Evolutionary conservation across 129 eudicot species (phyloP).

Genomic region (Gnaphalium uliginosum): DNA sequence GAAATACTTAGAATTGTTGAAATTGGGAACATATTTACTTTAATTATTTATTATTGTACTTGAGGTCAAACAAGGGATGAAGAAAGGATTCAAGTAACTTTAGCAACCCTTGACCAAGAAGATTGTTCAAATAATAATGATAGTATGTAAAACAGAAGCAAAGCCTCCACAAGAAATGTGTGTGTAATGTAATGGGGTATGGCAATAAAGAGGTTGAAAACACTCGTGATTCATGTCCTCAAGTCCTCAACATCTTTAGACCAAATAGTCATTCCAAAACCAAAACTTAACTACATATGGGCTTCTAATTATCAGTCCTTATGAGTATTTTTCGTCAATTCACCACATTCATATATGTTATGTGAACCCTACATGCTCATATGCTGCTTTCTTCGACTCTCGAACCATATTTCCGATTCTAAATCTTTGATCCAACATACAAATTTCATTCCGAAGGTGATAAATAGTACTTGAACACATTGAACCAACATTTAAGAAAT

Average conservation of each 20-base stretch:
- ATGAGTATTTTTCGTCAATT: neutral
- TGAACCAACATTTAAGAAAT: too few relatives aligned
- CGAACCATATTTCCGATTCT: too few relatives aligned
- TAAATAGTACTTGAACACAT: too few relatives aligned
- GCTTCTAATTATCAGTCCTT: too few relatives aligned
- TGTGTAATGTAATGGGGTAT: conserved; percentile 13
- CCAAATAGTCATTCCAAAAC: conserved; percentile 19
- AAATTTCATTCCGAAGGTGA: too few relatives aligned
- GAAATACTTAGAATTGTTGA: neutral
- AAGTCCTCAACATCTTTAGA: neutral
- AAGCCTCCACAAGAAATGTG: conserved; percentile 22
- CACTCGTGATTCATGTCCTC: conserved; percentile 31
- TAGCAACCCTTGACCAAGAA: conserved; percentile 34
- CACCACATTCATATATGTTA: neutral
- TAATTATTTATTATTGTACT: neutral
- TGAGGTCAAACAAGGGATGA: neutral
- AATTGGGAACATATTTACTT: neutral
- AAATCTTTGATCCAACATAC: too few relatives aligned
- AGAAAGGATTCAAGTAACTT: conserved; percentile 7
- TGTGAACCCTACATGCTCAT: too few relatives aligned
- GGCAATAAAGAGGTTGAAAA: conserved; percentile 20
- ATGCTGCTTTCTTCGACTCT: too few relatives aligned
- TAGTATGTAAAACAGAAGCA: conserved; percentile 17
- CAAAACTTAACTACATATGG: neutral
- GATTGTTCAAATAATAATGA: conserved; percentile 33